These are phyloP conservation scores for Eucalyptus pauciflora DNA, from an alignment of 345 rosid species.

Conservation along the genomic window DNA sequence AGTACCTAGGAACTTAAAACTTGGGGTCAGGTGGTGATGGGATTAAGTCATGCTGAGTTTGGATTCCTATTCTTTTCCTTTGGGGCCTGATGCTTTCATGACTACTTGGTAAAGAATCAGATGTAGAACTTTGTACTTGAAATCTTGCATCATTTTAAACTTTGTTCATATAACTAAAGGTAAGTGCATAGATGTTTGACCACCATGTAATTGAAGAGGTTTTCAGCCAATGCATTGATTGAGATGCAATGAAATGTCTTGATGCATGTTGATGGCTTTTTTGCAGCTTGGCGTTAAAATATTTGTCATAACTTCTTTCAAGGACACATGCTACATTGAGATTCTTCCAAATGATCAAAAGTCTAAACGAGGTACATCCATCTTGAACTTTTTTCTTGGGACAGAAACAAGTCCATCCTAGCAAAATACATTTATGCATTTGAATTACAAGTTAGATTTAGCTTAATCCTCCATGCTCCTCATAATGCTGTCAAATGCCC, in stretches of 20 bases:
- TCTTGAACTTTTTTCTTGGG: not conserved
- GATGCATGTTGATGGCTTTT: not conserved
- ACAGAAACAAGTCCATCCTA: not conserved
- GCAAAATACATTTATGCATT: not conserved
- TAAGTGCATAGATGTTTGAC: not conserved
- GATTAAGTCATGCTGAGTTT: not conserved
- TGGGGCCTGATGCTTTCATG: not conserved
- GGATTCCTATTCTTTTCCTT: not conserved
- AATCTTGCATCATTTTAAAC: not conserved
- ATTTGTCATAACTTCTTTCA: constrained; percentile 54
- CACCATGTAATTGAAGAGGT: not conserved
- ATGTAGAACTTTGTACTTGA: not conserved
- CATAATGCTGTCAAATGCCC: not conserved
- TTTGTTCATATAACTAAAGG: not conserved
- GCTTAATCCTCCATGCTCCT: not conserved
- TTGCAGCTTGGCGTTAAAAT: constrained; percentile 54
- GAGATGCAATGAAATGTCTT: not conserved
- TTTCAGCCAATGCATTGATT: not conserved
- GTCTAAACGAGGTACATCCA: constrained; percentile 33
- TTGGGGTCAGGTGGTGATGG: not conserved
- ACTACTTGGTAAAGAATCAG: not conserved
- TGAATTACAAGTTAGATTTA: not conserved
- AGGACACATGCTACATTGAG: constrained; percentile 60
- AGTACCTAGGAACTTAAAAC: not conserved
- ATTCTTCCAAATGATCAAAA: constrained; percentile 34